Evolutionary conservation across 371 early-diverging fungal genomes (phyloP).

Genomic region (Apophysomyces elegans): DNA sequence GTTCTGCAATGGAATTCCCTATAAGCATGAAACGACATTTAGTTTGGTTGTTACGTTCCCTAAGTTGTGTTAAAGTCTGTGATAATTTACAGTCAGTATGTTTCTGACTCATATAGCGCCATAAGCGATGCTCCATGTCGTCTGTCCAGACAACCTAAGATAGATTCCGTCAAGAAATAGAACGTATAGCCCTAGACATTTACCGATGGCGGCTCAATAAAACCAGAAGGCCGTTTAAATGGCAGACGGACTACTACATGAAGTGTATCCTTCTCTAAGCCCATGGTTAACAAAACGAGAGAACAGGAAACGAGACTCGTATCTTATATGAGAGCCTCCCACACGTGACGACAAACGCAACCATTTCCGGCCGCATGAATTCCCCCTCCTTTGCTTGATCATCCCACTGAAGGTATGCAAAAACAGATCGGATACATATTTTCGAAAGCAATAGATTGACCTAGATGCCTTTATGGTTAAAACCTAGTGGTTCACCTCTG

Average conservation of each 20-base stretch:
- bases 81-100: slow-evolving; percentile 59
- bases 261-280: slow-evolving; percentile 40
- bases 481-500: no score
- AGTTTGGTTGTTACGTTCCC: not conserved
- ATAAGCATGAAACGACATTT: not conserved
- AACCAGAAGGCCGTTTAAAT: slow-evolving; percentile 58
- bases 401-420: no score
- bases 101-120: slow-evolving; percentile 65
- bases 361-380: no score
- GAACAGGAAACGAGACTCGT: not conserved
- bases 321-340: no score
- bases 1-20: slow-evolving; percentile 65
- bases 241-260: slow-evolving; percentile 67
- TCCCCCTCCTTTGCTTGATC: no score
- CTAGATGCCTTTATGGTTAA: no score
- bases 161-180: not conserved
- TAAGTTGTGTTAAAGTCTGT: not conserved
- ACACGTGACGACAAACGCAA: no score
- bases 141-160: slow-evolving; percentile 67
- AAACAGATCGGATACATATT: no score
- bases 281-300: slow-evolving; percentile 12
- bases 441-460: no score
- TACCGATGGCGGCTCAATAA: slow-evolving; percentile 62
- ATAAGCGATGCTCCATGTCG: slow-evolving; percentile 65
- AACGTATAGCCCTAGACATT: not conserved